These are phyloP conservation scores for Rhododendron ovatum DNA, from an alignment of 148 eudicot genomes.

Conservation along the genomic window DNA sequence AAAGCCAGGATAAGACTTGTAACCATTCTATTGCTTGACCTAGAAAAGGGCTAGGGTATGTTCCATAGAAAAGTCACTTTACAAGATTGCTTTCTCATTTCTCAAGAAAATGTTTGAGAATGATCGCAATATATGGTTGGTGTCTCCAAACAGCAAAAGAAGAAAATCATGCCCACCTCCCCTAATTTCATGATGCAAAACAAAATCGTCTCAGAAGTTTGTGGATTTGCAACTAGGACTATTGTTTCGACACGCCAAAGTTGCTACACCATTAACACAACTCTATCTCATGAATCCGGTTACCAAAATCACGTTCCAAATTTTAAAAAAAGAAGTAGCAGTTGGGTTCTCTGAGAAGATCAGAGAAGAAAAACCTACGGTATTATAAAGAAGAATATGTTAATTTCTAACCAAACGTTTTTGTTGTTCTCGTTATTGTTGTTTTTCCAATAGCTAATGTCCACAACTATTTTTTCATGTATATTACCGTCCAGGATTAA, in stretches of 20 bases:
- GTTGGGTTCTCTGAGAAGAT: not conserved
- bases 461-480: not conserved
- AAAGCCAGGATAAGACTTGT: slow-evolving; percentile 5
- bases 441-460: not conserved
- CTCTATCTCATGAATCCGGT: not conserved
- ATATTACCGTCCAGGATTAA: not conserved
- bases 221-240: not conserved
- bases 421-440: not conserved
- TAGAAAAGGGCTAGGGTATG: slow-evolving; percentile 14
- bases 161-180: not conserved
- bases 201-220: not conserved
- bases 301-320: not conserved
- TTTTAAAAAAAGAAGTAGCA: not conserved
- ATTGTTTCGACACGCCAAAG: not conserved
- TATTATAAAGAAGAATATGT: too few species aligned
- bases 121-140: slow-evolving; percentile 4
- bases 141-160: slow-evolving; percentile 6
- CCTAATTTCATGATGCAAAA: not conserved
- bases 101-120: slow-evolving; percentile 7
- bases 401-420: not conserved
- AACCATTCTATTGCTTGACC: not conserved
- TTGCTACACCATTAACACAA: not conserved
- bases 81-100: slow-evolving; percentile 9
- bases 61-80: slow-evolving; percentile 31
- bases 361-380: not conserved